Percentiles rank a stretch among this genome's conserved stretches.
Conservation (phyloP, 495 filamentous ascomycete species). For the Lasiosphaeris hirsuta region DNA sequence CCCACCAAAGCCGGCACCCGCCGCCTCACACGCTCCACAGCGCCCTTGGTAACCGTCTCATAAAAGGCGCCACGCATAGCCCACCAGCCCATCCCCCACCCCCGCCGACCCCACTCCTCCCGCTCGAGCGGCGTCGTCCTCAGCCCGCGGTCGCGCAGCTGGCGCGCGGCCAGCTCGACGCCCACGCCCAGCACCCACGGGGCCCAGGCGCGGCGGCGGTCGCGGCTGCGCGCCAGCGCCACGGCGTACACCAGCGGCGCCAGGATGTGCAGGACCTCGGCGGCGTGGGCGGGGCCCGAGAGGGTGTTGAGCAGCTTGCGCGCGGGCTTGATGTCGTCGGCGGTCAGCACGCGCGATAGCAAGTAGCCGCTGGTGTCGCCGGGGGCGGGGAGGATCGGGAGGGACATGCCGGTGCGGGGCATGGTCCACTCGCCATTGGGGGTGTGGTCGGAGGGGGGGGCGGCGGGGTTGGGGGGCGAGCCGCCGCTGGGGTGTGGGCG, state of each 20-base stretch:
- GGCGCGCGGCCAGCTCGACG: slow-evolving; percentile 82
- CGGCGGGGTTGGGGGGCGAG: no score
- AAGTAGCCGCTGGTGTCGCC: slow-evolving; percentile 81
- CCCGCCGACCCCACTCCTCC: slow-evolving; percentile 80
- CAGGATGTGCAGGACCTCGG: slow-evolving; percentile 87
- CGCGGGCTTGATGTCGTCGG: slow-evolving; percentile 93
- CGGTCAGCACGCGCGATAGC: slow-evolving; percentile 84
- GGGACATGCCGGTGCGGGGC: slow-evolving; percentile 82
- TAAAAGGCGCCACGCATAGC: slow-evolving; percentile 92
- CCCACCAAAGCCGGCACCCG: slow-evolving; percentile 75
- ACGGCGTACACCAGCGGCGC: slow-evolving; percentile 86
- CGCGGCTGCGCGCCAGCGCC: slow-evolving; percentile 64
- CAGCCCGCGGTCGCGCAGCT: slow-evolving; percentile 72
- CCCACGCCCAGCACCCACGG: slow-evolving; percentile 88
- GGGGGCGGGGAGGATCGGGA: slow-evolving; percentile 76
- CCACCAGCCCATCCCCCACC: slow-evolving; percentile 94
- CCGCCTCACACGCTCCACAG: slow-evolving; percentile 66
- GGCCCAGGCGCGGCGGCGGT: slow-evolving; percentile 66
- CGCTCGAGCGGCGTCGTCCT: slow-evolving; percentile 78
- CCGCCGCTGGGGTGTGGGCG: slow-evolving; percentile 1
- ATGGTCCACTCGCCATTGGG: slow-evolving; percentile 74
- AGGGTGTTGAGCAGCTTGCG: slow-evolving; percentile 74
- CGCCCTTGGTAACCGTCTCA: slow-evolving; percentile 83
- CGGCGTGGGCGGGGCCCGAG: slow-evolving; percentile 66
- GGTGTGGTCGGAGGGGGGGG: no score